Conservation (phyloP, 2,329 filamentous ascomycete genomes). For the Rasamsonia emersonii region DNA sequence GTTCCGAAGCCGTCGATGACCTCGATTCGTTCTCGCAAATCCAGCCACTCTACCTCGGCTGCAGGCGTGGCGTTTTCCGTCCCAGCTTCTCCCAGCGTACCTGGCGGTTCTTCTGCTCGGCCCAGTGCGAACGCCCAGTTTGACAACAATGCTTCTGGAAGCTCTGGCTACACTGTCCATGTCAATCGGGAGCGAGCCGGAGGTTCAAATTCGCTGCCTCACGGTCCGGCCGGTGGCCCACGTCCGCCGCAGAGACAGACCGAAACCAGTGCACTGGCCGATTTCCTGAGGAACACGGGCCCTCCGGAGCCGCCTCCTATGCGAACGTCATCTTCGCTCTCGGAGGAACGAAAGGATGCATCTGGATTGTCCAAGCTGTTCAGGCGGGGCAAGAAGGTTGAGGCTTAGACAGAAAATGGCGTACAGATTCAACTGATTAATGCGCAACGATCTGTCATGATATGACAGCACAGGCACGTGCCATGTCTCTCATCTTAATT, state of each 20-base stretch:
- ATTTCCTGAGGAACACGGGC: conserved; percentile 61
- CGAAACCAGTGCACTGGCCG: conserved; percentile 59
- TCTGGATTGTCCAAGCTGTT: conserved; percentile 18
- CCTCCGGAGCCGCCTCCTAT: conserved; percentile 43
- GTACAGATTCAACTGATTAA: conserved; percentile 3
- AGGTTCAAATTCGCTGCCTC: conserved; percentile 13
- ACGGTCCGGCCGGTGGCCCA: conserved; percentile 14
- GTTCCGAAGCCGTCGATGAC: conserved; percentile 23
- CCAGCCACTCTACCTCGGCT: conserved; percentile 4
- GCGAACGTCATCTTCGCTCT: conserved; percentile 9
- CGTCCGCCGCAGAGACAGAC: conserved; percentile 20
- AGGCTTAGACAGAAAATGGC: conserved; percentile 6
- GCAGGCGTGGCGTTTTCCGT: not conserved
- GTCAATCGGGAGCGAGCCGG: conserved; percentile 28
- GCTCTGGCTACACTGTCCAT: conserved; percentile 30
- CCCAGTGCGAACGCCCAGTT: conserved; percentile 20
- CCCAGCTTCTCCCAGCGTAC: conserved; percentile 4
- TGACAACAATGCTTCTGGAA: conserved; percentile 19
- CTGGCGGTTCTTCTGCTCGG: conserved; percentile 1
- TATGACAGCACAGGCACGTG: too few species aligned
- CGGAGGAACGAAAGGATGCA: conserved; percentile 10
- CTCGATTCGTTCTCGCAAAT: conserved; percentile 21
- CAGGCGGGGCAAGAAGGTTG: conserved; percentile 18
- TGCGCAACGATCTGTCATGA: too few species aligned
- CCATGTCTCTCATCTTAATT: too few species aligned